These are phyloP conservation scores for Carex sylvatica DNA, from an alignment of 202 grass and related monocot genomes.

Conservation along the genomic window DNA sequence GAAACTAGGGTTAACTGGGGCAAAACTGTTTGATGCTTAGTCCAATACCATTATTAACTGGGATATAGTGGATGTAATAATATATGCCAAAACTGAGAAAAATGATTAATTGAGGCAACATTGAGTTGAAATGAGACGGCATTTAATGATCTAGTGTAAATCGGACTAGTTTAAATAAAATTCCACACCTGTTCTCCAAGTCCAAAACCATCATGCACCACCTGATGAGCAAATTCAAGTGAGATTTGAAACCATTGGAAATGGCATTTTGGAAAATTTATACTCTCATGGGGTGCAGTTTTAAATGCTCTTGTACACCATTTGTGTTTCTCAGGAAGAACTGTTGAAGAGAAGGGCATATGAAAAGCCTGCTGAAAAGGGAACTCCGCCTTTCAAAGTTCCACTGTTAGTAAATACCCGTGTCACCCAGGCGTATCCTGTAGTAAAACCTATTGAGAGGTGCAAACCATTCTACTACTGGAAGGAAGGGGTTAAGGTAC, in stretches of 20 bases:
- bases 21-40: not conserved
- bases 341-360: slow-evolving; percentile 53
- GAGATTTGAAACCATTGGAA: not conserved
- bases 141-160: not conserved
- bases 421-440: slow-evolving; percentile 70
- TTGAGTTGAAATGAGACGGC: not conserved
- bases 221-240: not conserved
- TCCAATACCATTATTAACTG: not conserved
- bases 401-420: slow-evolving; percentile 62
- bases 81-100: not conserved
- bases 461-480: slow-evolving; percentile 37
- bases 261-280: not conserved
- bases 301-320: slow-evolving; percentile 7
- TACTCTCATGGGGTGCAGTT: not conserved
- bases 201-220: too few relatives aligned
- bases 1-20: not conserved
- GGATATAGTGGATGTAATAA: not conserved
- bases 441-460: slow-evolving; percentile 60
- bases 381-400: slow-evolving; percentile 46
- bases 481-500: slow-evolving; percentile 70
- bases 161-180: not conserved
- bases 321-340: slow-evolving; percentile 56
- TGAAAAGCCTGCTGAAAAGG: slow-evolving; percentile 41
- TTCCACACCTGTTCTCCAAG: not conserved
- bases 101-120: not conserved